Base-by-base conservation (phyloP, 2,329 filamentous ascomycete genomes). In the Niveomyces coronatus region DNA sequence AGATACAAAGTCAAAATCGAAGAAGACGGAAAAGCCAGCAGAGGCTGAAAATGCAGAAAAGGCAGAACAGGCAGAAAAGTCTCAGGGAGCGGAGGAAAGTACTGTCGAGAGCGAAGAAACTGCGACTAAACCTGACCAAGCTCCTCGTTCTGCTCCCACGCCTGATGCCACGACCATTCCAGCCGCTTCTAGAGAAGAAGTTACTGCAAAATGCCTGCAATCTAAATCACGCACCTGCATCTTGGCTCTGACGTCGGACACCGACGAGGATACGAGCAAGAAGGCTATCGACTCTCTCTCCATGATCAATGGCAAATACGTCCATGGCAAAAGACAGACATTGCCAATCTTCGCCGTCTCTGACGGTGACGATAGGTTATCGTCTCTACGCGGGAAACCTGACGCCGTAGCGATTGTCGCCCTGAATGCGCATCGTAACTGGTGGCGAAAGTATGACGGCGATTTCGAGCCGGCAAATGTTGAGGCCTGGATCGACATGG, bases 401-500 rank as follows among this genome's bases (percentile, higher is more conserved):
- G 71, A 67, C 1, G 67, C 95, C 16, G 64, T 86, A 13, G 79
- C 88, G 53, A 62, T 96, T 31, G 67, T 96, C 39, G 87, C 87
- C 13, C 58, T 94, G 42, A 95, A 95, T 58, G 82, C 76, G 22
- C 86, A 88, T 52, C 78, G 87, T 38, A 72, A 74, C 29, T 98
- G 91, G 91, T 93, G 80, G 75, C 81, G 82, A 51, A 74, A 72
- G 41, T 91, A 85, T 56, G 63, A 74, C 33, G 76, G 71, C 3
- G 64, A 72, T 30, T 78, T 77, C 31, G 74, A 72, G 39, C 54
- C 68, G 17, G 66, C 72, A 38, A 73, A 70, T 18, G 65, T 98
- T 20, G 85, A 94, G 63, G 65, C 67, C 44, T 98, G 89, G 86
- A 76, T 98, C 42, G 91, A 98, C 53, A 71, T 76, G n/a, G 86